These are phyloP conservation scores for Schrenkiella parvula DNA, from an alignment of 345 rosid genomes.

Conservation along the genomic window DNA sequence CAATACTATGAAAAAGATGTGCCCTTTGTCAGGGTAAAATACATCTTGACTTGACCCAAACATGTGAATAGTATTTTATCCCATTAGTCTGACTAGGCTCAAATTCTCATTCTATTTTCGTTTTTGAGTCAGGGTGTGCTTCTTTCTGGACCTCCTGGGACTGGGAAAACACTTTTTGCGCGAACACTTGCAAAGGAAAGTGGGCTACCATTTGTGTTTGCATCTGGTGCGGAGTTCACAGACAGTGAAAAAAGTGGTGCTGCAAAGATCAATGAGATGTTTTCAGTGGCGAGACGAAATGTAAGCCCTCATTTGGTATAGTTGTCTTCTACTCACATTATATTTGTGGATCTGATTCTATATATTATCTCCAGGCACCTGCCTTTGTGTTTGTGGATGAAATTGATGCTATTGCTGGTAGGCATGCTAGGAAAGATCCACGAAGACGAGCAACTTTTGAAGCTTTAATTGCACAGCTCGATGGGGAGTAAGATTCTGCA, in stretches of 20 bases:
- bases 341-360: not conserved
- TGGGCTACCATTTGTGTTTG: slow-evolving; percentile 93
- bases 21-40: slow-evolving; percentile 83
- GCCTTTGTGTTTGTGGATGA: slow-evolving; percentile 95
- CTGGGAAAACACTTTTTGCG: slow-evolving; percentile 97
- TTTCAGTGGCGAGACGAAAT: slow-evolving; percentile 84
- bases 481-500: slow-evolving; percentile 74
- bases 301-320: slow-evolving; percentile 41
- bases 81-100: slow-evolving; percentile 4
- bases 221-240: slow-evolving; percentile 96
- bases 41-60: slow-evolving; percentile 10
- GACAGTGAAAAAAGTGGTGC: slow-evolving; percentile 93
- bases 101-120: not conserved
- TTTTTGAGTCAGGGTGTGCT: slow-evolving; percentile 75
- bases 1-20: slow-evolving; percentile 83
- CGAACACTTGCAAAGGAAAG: slow-evolving; percentile 93
- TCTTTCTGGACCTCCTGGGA: slow-evolving; percentile 98
- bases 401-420: slow-evolving; percentile 97
- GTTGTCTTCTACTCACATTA: slow-evolving; percentile 1
- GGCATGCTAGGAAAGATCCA: slow-evolving; percentile 87
- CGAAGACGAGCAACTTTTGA: slow-evolving; percentile 82
- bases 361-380: slow-evolving; percentile 64
- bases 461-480: slow-evolving; percentile 88
- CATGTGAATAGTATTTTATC: not conserved
- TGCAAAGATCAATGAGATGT: slow-evolving; percentile 90